These are phyloP conservation scores for Dictyostelium intermedium DNA, from an alignment of 78 protist species.

Conservation along the genomic window DNA sequence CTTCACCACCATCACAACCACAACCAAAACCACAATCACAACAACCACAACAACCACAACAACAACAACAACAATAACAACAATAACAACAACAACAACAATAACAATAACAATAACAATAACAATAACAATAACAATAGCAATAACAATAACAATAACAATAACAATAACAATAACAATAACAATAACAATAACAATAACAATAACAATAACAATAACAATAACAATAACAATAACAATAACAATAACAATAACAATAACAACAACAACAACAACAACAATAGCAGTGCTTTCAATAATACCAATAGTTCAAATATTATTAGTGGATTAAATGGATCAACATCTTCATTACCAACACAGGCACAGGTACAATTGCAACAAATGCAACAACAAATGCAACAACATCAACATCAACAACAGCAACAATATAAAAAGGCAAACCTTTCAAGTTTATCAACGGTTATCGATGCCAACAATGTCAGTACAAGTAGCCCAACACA, in stretches of 20 bases:
- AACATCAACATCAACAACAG: neutral
- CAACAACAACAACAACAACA: neutral
- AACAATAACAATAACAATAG: too few species aligned
- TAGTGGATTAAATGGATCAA: neutral
- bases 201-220: neutral
- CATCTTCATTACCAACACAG: conserved; percentile 17
- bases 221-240: too few species aligned
- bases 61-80: too few species aligned
- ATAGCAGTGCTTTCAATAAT: neutral
- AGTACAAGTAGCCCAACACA: neutral
- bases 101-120: too few species aligned
- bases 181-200: neutral
- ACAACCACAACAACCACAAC: too few species aligned
- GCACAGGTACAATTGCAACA: conserved; percentile 9
- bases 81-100: too few species aligned
- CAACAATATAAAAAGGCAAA: neutral
- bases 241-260: too few species aligned
- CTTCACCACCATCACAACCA: too few species aligned
- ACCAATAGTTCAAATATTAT: neutral
- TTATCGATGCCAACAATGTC: neutral
- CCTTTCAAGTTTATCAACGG: neutral
- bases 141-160: too few species aligned
- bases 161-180: too few species aligned
- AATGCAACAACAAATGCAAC: neutral
- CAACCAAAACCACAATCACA: too few species aligned